Conservation (phyloP, 2,329 filamentous ascomycete genomes). For the Ceratocystis papillata region DNA sequence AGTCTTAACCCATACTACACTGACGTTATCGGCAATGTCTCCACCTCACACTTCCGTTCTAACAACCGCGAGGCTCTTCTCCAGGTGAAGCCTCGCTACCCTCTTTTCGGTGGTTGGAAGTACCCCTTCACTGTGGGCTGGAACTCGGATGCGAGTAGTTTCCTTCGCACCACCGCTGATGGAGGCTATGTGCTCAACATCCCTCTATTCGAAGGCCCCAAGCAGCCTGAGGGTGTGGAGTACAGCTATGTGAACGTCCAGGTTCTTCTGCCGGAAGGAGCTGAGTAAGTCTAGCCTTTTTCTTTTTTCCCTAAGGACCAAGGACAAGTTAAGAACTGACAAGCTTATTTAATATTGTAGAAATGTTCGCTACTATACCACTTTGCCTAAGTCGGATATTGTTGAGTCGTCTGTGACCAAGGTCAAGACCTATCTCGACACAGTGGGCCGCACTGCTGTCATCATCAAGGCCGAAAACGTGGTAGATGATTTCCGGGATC, state of each 20-base stretch:
- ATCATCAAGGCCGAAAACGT: conserved; percentile 73
- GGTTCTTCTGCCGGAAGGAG: conserved; percentile 82
- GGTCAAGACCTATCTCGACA: conserved; percentile 91
- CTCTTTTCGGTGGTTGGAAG: conserved; percentile 96
- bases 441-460: conserved; percentile 72
- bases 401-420: conserved; percentile 47
- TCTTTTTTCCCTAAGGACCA: not conserved
- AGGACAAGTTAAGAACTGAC: not conserved
- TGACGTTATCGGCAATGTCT: conserved; percentile 93
- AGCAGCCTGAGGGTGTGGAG: conserved; percentile 70
- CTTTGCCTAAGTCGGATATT: conserved; percentile 54
- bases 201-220: conserved; percentile 87
- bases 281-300: conserved; percentile 49
- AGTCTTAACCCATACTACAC: conserved; percentile 86
- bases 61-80: conserved; percentile 69
- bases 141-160: conserved; percentile 74
- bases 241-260: conserved; percentile 73
- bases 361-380: conserved; percentile 66
- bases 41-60: conserved; percentile 76
- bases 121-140: conserved; percentile 95
- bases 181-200: conserved; percentile 78
- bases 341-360: conserved; percentile 37
- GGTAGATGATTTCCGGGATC: conserved; percentile 79
- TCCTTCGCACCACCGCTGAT: conserved; percentile 55
- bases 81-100: conserved; percentile 87